phyloP scores from a whole-genome alignment of 2,329 filamentous ascomycete genomes.

The Pestalotiopsis sp. region DNA sequence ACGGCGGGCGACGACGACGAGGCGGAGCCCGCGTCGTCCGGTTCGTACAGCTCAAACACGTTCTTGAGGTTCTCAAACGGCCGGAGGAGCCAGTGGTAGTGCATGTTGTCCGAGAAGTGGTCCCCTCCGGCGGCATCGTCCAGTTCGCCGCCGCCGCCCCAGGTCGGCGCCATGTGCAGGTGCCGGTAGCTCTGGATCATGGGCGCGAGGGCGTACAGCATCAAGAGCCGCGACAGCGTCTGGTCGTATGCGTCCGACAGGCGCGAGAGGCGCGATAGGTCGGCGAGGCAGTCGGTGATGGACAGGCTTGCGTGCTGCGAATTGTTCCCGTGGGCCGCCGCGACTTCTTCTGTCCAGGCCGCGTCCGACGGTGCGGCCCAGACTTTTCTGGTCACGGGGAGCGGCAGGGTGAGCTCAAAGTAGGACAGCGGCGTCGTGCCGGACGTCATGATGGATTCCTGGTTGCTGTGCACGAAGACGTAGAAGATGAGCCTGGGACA shows the following conservation, averaged over 20 bases:
- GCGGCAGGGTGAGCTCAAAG: neutral
- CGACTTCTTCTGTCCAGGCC: neutral
- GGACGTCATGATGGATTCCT: neutral
- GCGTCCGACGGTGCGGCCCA: neutral
- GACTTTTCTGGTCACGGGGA: neutral
- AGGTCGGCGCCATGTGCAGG: neutral
- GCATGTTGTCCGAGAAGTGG: neutral
- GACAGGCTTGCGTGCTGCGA: neutral
- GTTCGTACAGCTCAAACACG: neutral
- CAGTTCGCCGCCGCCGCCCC: neutral
- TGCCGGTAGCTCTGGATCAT: neutral
- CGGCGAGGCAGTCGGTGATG: neutral
- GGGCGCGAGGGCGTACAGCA: neutral
- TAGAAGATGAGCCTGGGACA: neutral
- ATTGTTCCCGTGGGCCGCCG: neutral
- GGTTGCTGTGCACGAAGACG: neutral
- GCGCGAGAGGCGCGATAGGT: neutral
- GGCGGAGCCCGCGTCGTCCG: neutral
- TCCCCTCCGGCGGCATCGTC: neutral
- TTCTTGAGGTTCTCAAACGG: neutral
- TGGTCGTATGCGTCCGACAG: neutral
- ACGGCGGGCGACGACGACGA: neutral
- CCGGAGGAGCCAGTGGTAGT: neutral
- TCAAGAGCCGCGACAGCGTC: neutral
- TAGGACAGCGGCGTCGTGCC: neutral